Percentiles rank a stretch among this genome's conserved stretches.
phyloP scores from a whole-genome alignment of 202 grass and related monocot species.

The Tripidium arundinaceum region DNA sequence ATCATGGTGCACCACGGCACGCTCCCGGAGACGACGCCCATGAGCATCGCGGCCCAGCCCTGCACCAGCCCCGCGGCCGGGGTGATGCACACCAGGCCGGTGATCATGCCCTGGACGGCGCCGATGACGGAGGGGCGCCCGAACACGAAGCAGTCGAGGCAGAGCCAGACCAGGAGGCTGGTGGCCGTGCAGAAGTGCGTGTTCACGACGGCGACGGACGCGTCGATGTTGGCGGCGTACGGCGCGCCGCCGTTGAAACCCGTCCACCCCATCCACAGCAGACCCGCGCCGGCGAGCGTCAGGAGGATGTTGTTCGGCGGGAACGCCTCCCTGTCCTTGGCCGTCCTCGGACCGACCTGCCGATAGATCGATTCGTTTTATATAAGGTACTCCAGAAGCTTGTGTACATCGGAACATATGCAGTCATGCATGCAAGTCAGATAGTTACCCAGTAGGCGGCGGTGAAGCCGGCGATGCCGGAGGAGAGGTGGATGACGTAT shows the following conservation, averaged over 20 bases:
- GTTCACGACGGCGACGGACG: constrained; percentile 64
- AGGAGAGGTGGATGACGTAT: constrained; percentile 85
- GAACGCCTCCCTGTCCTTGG: constrained; percentile 69
- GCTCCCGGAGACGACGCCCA: constrained; percentile 58
- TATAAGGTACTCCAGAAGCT: too few species aligned
- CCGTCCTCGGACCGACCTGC: constrained; percentile 55
- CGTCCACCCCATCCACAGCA: constrained; percentile 82
- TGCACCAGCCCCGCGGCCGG: constrained; percentile 68
- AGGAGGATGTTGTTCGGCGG: constrained; percentile 74
- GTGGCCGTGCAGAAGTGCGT: constrained; percentile 81
- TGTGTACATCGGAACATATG: neutral
- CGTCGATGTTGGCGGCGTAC: constrained; percentile 53
- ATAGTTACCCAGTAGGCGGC: constrained; percentile 61
- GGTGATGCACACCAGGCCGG: constrained; percentile 82
- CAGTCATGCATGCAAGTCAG: neutral
- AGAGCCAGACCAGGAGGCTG: constrained; percentile 62
- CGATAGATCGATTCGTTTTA: neutral
- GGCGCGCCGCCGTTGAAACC: constrained; percentile 82
- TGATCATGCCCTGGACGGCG: constrained; percentile 80
- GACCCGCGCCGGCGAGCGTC: constrained; percentile 57
- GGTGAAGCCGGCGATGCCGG: constrained; percentile 68
- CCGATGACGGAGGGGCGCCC: constrained; percentile 59
- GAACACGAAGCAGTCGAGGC: constrained; percentile 54
- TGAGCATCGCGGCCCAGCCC: constrained; percentile 64
- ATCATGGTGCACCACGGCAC: constrained; percentile 83